Percentiles rank a stretch among this genome's conserved stretches.
phyloP scores from a whole-genome alignment of 371 early-diverging fungal genomes.

The Mortierella sp. region DNA sequence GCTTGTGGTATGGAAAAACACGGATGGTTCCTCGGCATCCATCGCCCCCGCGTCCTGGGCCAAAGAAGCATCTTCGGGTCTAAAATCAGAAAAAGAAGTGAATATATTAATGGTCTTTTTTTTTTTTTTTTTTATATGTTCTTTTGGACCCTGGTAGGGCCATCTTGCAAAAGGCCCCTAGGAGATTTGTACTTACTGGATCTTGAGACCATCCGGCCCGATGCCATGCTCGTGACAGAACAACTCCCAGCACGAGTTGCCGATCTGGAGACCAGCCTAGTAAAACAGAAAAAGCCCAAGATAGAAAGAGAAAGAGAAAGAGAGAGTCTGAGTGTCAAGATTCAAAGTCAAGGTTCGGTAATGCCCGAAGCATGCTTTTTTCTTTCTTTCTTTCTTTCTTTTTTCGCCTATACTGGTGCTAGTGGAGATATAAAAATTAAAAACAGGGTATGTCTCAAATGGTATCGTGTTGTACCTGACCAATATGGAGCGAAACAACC shows the following conservation, averaged over 20 bases:
- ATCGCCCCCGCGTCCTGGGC: too few relatives aligned
- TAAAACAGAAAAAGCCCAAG: constrained; percentile 61
- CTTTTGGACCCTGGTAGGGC: too few relatives aligned
- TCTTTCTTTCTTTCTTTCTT: too few relatives aligned
- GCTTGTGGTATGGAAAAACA: neutral
- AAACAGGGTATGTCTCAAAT: neutral
- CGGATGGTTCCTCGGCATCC: too few relatives aligned
- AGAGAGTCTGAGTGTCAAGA: too few relatives aligned
- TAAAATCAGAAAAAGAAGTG: too few relatives aligned
- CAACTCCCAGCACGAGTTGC: constrained; percentile 99
- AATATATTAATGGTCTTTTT: too few relatives aligned
- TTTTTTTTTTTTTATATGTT: too few relatives aligned
- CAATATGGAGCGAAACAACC: constrained; percentile 94
- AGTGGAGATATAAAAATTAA: too few relatives aligned
- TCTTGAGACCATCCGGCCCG: constrained; percentile 87
- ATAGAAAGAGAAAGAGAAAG: neutral
- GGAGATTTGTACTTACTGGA: neutral
- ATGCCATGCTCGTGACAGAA: constrained; percentile 98
- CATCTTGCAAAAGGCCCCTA: neutral
- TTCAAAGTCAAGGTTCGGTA: neutral
- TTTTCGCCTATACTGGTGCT: too few relatives aligned
- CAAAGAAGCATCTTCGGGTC: too few relatives aligned
- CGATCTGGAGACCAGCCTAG: constrained; percentile 99
- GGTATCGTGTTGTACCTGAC: constrained; percentile 8
- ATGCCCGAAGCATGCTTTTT: neutral